Conservation (phyloP, 352 stramenopile genomes). For the Phytophthora capsici region DNA sequence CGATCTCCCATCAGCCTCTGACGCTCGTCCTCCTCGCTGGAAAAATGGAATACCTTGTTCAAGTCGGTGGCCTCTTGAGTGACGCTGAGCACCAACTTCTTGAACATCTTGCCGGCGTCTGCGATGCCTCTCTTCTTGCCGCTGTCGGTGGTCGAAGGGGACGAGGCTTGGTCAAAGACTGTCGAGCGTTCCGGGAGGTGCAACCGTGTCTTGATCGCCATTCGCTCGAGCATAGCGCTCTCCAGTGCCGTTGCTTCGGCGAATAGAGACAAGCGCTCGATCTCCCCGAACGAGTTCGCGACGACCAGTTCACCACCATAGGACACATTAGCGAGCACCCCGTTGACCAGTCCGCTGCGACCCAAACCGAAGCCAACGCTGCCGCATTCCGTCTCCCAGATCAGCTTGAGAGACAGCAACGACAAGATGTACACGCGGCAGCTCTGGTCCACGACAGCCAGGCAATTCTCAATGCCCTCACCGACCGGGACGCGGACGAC, state of each 20-base stretch:
- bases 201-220: slow-evolving; percentile 56
- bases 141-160: slow-evolving; percentile 25
- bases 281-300: slow-evolving; percentile 66
- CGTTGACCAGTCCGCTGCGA: slow-evolving; percentile 49
- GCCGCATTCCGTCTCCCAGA: slow-evolving; percentile 56
- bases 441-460: slow-evolving; percentile 75
- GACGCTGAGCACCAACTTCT: slow-evolving; percentile 72
- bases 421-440: slow-evolving; percentile 72
- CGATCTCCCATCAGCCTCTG: slow-evolving; percentile 65
- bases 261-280: slow-evolving; percentile 72
- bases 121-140: slow-evolving; percentile 63
- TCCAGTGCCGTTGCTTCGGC: slow-evolving; percentile 58
- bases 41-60: slow-evolving; percentile 83
- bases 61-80: slow-evolving; percentile 71
- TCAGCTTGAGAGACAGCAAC: slow-evolving; percentile 54
- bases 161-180: slow-evolving; percentile 35
- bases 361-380: slow-evolving; percentile 36
- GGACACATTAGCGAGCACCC: slow-evolving; percentile 50
- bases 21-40: slow-evolving; percentile 60
- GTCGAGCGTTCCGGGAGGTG: slow-evolving; percentile 44
- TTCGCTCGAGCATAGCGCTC: slow-evolving; percentile 61
- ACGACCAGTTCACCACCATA: slow-evolving; percentile 65
- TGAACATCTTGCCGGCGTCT: slow-evolving; percentile 69
- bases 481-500: slow-evolving; percentile 65
- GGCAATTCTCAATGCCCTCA: slow-evolving; percentile 62